Evolutionary conservation across 2,329 filamentous ascomycete genomes (phyloP), one percentile per base, ranked within the genome.

Genomic region (Dactylellina haptotyla): DNA sequence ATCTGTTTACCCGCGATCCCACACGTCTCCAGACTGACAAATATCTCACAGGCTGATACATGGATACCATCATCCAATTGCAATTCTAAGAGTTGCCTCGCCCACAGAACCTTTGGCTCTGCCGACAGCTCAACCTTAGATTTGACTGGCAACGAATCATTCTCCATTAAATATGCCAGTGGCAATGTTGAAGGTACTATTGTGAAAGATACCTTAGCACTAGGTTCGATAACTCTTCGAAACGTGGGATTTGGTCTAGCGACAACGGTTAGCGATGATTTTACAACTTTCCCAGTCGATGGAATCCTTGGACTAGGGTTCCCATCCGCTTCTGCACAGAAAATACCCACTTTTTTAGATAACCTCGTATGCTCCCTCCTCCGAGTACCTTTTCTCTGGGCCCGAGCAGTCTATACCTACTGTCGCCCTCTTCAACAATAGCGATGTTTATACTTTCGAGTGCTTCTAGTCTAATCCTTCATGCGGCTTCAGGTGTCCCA

Each of bases 1-100:
- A 20, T 28, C 6, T 57, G 16, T 8, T 4, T 16, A 46, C 14
- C 5, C n/a, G n/a, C 41, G 3, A 18, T n/a, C 18, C 39, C 41
- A 46, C 23, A 46, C 10, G 18, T 5, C n/a, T 51, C 20, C n/a
- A 58, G 58, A 45, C 58, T 71, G 53, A 71, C 30, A 14, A 6
- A 43, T 34, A 34, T n/a, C 10, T 16, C 14, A 20, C 41, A 72
- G 67, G 67, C 86, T 20, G 92, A 91, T 67, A 92, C 89, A 10
- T 97, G 93, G 93, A 87, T 96, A 18, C 95, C 95, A 87, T 87
- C 89, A 28, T 83, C 87, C 14, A 82, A 84, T 62, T 97, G 93
- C 82, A 84, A 80, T 14, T 87, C 87, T 2, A 80, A 84, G 23
- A 86, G 91, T 3, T 97, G 93, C 80, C 79, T 81, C 28, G 83